Evolutionary conservation across 1,284 basidiomycete species (phyloP).

Genomic region (Puccinia polysora): DNA sequence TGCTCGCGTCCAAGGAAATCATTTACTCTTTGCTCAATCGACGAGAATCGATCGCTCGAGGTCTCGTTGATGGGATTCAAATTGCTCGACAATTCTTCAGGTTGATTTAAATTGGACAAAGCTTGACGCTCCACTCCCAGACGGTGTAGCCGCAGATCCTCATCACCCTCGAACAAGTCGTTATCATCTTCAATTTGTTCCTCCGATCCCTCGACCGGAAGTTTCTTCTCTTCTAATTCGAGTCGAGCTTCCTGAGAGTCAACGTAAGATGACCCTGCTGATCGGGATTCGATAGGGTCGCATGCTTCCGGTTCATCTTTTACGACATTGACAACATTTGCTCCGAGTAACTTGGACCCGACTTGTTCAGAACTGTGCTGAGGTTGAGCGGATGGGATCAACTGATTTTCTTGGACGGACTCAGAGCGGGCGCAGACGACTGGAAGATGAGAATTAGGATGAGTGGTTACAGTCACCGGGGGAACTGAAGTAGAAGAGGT

Average conservation of each 20-base stretch:
- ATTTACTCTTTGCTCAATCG: constrained; percentile 12
- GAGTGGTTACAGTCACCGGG: no score
- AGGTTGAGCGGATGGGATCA: constrained; percentile 6
- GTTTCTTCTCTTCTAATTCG: background rate
- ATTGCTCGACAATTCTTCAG: background rate
- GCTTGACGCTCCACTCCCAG: constrained; percentile 5
- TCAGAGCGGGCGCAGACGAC: background rate
- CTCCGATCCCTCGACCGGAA: background rate
- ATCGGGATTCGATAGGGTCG: background rate
- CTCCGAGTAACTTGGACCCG: no score
- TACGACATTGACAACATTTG: no score
- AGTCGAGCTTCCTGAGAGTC: background rate
- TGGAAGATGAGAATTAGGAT: background rate
- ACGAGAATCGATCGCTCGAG: constrained; percentile 7
- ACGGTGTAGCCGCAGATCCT: constrained; percentile 25
- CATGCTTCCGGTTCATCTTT: background rate
- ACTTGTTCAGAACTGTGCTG: background rate
- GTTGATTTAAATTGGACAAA: background rate
- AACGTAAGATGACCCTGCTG: background rate
- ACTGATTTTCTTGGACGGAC: background rate
- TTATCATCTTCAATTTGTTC: constrained; percentile 34
- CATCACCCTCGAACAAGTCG: constrained; percentile 40
- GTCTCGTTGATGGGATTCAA: no score
- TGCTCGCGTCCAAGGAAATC: background rate
- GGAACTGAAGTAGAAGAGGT: no score